These are phyloP conservation scores for Chlamydomonas schloesseri DNA, from an alignment of 139 green algal genomes.

Conservation along the genomic window DNA sequence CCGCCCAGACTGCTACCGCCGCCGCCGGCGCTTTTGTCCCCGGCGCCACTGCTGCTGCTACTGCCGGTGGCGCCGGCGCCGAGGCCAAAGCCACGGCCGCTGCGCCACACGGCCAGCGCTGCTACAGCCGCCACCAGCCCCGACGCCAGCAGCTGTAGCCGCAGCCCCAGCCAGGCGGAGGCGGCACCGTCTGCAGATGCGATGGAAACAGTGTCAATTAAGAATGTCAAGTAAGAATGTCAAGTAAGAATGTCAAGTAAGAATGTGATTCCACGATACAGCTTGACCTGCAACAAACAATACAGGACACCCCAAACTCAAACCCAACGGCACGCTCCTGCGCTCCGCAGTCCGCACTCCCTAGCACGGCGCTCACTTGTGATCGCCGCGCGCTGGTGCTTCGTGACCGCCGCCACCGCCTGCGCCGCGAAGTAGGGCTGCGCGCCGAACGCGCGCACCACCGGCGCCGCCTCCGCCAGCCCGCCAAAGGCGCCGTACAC, in stretches of 20 bases:
- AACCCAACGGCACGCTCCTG: too few relatives aligned
- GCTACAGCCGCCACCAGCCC: constrained; percentile 72
- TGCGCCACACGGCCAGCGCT: constrained; percentile 54
- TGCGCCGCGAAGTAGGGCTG: constrained; percentile 57
- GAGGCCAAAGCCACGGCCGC: not conserved
- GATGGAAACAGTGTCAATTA: too few relatives aligned
- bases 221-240: too few relatives aligned
- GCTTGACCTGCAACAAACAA: too few relatives aligned
- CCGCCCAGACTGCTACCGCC: not conserved
- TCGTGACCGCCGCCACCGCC: constrained; percentile 43
- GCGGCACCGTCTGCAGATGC: constrained; percentile 41
- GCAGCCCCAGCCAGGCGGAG: constrained; percentile 79
- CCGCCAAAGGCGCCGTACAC: constrained; percentile 80
- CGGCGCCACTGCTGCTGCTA: not conserved
- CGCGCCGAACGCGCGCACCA: constrained; percentile 66
- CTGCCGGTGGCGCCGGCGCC: not conserved
- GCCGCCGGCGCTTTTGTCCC: not conserved
- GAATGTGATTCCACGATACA: too few relatives aligned
- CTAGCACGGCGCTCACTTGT: constrained; percentile 36
- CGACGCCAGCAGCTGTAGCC: constrained; percentile 87
- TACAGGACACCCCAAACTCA: too few relatives aligned
- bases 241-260: too few relatives aligned
- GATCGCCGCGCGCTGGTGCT: constrained; percentile 62
- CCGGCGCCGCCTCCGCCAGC: constrained; percentile 53
- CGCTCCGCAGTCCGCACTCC: too few relatives aligned